These are phyloP conservation scores for Verruconis gallopava DNA, from an alignment of 2,329 filamentous ascomycete genomes.

Conservation along the genomic window DNA sequence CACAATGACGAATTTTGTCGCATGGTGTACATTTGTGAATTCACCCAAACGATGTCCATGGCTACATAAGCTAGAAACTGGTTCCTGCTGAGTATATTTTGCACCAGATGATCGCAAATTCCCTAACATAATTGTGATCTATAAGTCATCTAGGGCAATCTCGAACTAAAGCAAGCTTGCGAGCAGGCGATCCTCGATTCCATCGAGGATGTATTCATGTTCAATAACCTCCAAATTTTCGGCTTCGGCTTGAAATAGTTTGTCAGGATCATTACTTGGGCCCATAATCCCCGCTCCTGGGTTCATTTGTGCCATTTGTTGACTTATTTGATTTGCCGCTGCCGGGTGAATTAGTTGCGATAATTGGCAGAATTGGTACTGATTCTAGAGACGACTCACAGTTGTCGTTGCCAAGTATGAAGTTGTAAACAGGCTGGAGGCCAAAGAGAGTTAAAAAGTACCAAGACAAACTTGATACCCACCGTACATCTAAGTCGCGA, in stretches of 20 bases:
- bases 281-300: slow-evolving; percentile 71
- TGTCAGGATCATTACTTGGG: slow-evolving; percentile 87
- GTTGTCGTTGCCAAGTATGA: slow-evolving; percentile 90
- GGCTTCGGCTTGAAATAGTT: slow-evolving; percentile 81
- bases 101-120: no score
- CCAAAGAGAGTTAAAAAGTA: slow-evolving; percentile 98
- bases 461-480: slow-evolving; percentile 98
- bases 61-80: no score
- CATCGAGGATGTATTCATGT: slow-evolving; percentile 82
- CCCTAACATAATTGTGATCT: no score
- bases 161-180: no score
- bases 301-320: slow-evolving; percentile 67
- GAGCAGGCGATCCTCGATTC: slow-evolving; percentile 74
- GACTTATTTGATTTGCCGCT: slow-evolving; percentile 86
- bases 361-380: neutral
- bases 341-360: slow-evolving; percentile 12
- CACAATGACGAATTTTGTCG: no score
- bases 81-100: no score
- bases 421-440: slow-evolving; percentile 92
- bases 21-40: no score
- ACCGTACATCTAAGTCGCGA: slow-evolving; percentile 88
- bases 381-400: slow-evolving; percentile 53
- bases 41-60: no score
- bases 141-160: slow-evolving; percentile 3
- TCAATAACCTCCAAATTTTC: slow-evolving; percentile 94